A percentile compares a stretch with the other conserved stretches of the same genome.
Evolutionary conservation across 768 basidiomycete species (phyloP).

Genomic region (Astraeus odoratus): DNA sequence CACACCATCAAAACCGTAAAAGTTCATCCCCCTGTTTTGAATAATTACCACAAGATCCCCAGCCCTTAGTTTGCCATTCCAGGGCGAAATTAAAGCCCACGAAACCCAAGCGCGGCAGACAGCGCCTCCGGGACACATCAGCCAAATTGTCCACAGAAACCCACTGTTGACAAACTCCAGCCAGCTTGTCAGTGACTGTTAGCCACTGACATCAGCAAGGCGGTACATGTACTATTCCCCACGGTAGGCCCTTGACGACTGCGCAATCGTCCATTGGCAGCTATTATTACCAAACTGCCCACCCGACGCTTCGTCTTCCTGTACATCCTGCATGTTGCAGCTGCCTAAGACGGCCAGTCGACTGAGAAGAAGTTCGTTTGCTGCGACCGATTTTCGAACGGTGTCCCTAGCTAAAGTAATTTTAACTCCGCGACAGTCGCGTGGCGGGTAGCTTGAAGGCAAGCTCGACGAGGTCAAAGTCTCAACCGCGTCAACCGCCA

Average conservation of each 20-base stretch:
- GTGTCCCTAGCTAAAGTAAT: background rate
- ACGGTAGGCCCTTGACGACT: conserved; percentile 1
- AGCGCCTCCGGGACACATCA: conserved; percentile 17
- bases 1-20: conserved; percentile 17
- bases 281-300: conserved; percentile 20
- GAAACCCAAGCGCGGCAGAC: conserved; percentile 22
- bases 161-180: conserved; percentile 17
- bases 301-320: background rate
- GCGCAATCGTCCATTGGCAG: conserved; percentile 14
- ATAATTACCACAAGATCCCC: conserved; percentile 9
- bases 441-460: conserved; percentile 15
- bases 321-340: background rate
- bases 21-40: conserved; percentile 22
- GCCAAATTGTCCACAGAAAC: conserved; percentile 13
- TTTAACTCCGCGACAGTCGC: conserved; percentile 28
- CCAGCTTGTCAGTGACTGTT: conserved; percentile 13
- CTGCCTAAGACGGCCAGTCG: background rate
- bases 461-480: no score
- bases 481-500: no score
- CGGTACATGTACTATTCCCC: conserved; percentile 11
- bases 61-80: conserved; percentile 20
- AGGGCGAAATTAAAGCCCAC: conserved; percentile 25
- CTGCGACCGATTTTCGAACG: background rate
- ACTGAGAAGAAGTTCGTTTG: background rate
- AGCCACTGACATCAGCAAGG: conserved; percentile 19